Base-by-base conservation (phyloP, 2,329 filamentous ascomycete genomes). In the Diaporthe caulivora region DNA sequence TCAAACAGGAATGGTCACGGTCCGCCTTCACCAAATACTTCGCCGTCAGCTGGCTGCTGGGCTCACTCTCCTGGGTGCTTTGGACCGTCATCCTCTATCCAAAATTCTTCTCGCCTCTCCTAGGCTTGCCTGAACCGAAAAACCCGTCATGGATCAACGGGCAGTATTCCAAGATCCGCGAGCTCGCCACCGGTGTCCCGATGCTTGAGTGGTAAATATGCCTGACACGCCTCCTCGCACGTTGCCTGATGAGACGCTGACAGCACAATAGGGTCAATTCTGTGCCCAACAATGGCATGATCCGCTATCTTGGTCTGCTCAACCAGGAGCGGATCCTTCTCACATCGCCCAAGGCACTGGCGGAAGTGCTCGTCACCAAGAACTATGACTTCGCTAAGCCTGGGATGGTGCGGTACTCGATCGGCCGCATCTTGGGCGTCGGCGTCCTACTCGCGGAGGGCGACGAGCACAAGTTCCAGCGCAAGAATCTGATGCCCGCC, bases 381-480 rank as follows among this genome's bases (percentile, higher is more conserved):
- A 91, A 87, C 76, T 95, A 95, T 80, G 89, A 92, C 53, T 95
- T 94, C 76, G 79, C 86, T 57, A 95, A 94, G 79, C 92, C 92
- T 0, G 69, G 77, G 1, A 79, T 86, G 31, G 77, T 94, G 40
- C 84, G 89, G 44, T 82, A 83, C 55, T 86, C 87, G 1, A 83
- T 96, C 5, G 89, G 88, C 1, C 87, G 90, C 29, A 85, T 95
- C 34, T 85, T 96, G 17, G 93, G 94, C 13, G 83, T 92, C 17
- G 93, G 94, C 13, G 84, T 96, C 18, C 83, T 98, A 49, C 85
- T 98, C 15, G 93, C 94, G 2, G 95, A 98, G 82, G 95, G 95
- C n/a, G 94, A 97, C 17, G 94, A 95, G 78, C 96, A 98, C 82
- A 97, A 93, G 84, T 85, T 90, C 78, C 93, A 95, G 84, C 89